phyloP scores from a whole-genome alignment of 2,329 filamentous ascomycete species.

The Scolecobasidium constrictum region DNA sequence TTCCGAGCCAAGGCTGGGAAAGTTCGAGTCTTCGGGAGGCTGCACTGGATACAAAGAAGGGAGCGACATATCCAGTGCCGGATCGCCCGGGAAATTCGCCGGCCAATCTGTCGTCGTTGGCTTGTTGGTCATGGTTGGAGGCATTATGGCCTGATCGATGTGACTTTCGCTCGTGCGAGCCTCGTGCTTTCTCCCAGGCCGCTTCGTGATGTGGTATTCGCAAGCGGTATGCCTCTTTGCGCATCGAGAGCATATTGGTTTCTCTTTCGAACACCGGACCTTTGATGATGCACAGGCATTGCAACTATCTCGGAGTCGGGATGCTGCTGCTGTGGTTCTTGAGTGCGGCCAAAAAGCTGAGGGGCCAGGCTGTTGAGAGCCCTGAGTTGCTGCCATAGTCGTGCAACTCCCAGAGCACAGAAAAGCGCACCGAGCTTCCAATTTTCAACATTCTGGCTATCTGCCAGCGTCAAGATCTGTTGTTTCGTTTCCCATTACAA shows the following conservation, averaged over 20 bases:
- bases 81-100: too few species aligned
- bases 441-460: too few species aligned
- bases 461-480: too few species aligned
- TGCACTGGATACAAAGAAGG: neutral
- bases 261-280: slow-evolving; percentile 24
- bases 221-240: slow-evolving; percentile 19
- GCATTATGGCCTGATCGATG: neutral
- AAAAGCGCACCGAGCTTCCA: too few species aligned
- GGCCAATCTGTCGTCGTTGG: too few species aligned
- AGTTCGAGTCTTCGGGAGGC: neutral
- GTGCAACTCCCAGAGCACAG: too few species aligned
- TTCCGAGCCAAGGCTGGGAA: neutral
- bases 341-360: too few species aligned
- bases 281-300: slow-evolving; percentile 26
- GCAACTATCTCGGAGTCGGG: slow-evolving; percentile 27
- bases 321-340: neutral
- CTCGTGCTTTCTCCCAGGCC: slow-evolving; percentile 15
- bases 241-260: slow-evolving; percentile 25
- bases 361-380: too few species aligned
- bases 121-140: neutral
- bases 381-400: too few species aligned
- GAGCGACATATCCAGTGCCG: neutral
- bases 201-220: slow-evolving; percentile 22
- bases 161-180: neutral
- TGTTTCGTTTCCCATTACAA: too few species aligned